Base-by-base conservation (phyloP, 176 grass and related monocot species). In the Leersia perrieri region DNA sequence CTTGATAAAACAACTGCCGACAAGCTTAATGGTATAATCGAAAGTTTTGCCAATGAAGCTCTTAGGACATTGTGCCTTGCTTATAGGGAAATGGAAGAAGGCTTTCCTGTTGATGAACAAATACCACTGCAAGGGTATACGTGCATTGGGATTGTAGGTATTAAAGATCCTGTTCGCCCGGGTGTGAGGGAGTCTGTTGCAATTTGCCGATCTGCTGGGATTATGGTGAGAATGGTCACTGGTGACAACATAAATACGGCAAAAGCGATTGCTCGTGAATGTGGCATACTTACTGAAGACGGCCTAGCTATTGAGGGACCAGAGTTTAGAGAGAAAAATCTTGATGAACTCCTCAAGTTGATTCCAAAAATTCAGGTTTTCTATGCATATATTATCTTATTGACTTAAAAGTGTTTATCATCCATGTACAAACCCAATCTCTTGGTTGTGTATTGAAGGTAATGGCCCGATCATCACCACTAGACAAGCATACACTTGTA, bases 161-260 rank as follows among this genome's bases (percentile, higher is more conserved):
- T 98, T 49, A 98, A 98, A 85, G 95, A 98, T 90, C 97, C 93
- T 62, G 93, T 96, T 26, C 90, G 93, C 16, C 93, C 93, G 45
- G 93, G 97, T 23, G 97, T 99, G 10, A 99, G 84, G 77, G 97
- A 99, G 41, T 99, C 97, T 51, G 97, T 99, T 62, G 97, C 93
- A 68, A 90, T 51, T 79, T 99, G 96, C 30, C 91, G 82, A 3
- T 85, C 96, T 74, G 90, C 96, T 84, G 96, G 96, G 65, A 89
- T 99, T 86, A 86, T 57, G 42, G 96, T 99, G 68, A 95, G 96
- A 86, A 99, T 99, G 96, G 88, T 99, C 29, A 99, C 92, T 33
- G 96, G 96, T 72, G 96, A 99, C 75, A 99, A 99, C 77, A 99
- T 99, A 80, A 87, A 93, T 73, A 99, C 96, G 1, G 96, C 96